Evolutionary conservation across 257 asterid genomes (phyloP).

Genomic region (Fraxinus cuspidata): DNA sequence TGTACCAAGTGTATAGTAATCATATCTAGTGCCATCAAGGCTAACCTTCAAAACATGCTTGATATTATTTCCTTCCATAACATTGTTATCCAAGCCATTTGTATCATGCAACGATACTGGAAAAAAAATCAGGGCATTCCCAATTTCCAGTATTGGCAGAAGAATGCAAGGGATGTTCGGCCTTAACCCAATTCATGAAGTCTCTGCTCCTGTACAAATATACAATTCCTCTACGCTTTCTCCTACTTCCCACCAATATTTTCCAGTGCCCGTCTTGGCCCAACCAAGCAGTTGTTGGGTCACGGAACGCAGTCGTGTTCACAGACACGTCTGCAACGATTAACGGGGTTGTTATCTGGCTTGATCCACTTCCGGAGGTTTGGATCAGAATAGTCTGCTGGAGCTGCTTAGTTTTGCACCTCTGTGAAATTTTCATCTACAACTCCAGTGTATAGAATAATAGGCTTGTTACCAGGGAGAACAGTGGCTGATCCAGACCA

Average conservation of each 20-base stretch:
- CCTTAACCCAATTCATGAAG: constrained; percentile 46
- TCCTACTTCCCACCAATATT: constrained; percentile 32
- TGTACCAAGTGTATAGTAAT: constrained; percentile 49
- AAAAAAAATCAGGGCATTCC: constrained; percentile 60
- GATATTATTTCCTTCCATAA: not conserved
- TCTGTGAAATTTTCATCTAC: constrained; percentile 33
- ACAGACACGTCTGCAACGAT: constrained; percentile 20
- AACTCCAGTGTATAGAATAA: constrained; percentile 52
- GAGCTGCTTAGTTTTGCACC: constrained; percentile 54
- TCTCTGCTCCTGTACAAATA: constrained; percentile 41
- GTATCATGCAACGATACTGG: constrained; percentile 32
- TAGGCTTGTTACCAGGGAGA: constrained; percentile 41
- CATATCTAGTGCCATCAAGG: constrained; percentile 44
- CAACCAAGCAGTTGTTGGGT: constrained; percentile 59
- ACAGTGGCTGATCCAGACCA: constrained; percentile 62
- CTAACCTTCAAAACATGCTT: constrained; percentile 44
- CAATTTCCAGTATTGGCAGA: constrained; percentile 41
- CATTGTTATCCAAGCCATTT: constrained; percentile 32
- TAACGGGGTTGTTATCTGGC: constrained; percentile 49
- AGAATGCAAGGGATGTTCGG: constrained; percentile 46
- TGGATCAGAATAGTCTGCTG: constrained; percentile 46
- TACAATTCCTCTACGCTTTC: constrained; percentile 30
- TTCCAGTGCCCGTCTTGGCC: constrained; percentile 51
- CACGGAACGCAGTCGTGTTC: constrained; percentile 47
- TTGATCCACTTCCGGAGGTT: constrained; percentile 46